Evolutionary conservation across 1,284 basidiomycete species (phyloP).

Genomic region (Apiotrichum montevideense): DNA sequence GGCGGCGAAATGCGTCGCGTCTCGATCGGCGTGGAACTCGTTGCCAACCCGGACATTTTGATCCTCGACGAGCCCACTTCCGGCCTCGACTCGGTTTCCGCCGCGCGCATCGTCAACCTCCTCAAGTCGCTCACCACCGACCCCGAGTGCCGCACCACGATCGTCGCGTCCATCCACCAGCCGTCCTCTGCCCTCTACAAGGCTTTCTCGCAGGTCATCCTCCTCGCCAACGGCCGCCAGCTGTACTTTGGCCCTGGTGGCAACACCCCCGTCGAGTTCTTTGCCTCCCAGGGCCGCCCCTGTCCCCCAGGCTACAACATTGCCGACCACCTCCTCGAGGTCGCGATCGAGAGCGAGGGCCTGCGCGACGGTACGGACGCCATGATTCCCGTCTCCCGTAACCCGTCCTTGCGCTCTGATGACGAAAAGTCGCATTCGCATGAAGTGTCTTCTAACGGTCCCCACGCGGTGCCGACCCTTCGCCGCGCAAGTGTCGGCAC

Average conservation of each 20-base stretch:
- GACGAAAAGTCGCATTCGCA: not conserved
- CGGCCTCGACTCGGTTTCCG: constrained; percentile 79
- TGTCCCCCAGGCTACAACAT: constrained; percentile 73
- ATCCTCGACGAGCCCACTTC: constrained; percentile 62
- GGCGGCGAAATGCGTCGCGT: constrained; percentile 70
- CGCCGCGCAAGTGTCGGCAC: not conserved
- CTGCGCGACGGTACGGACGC: constrained; percentile 39
- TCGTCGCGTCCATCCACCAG: constrained; percentile 82
- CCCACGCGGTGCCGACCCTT: not conserved
- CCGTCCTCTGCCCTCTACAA: constrained; percentile 77
- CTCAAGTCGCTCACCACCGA: constrained; percentile 68
- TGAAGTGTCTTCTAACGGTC: not conserved
- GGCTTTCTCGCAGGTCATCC: constrained; percentile 69
- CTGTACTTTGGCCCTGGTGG: constrained; percentile 72
- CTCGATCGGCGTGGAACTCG: constrained; percentile 60
- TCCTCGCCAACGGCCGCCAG: constrained; percentile 70
- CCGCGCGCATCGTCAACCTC: constrained; percentile 67
- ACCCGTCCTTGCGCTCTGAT: not conserved
- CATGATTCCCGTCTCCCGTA: not conserved
- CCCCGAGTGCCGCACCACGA: constrained; percentile 61
- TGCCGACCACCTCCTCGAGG: constrained; percentile 79
- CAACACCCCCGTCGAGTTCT: constrained; percentile 60
- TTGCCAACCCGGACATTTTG: constrained; percentile 58
- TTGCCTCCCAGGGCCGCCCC: constrained; percentile 51
- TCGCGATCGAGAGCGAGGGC: constrained; percentile 59